Conservation (phyloP, 257 asterid genomes). For the Thymus mandschuricus region DNA sequence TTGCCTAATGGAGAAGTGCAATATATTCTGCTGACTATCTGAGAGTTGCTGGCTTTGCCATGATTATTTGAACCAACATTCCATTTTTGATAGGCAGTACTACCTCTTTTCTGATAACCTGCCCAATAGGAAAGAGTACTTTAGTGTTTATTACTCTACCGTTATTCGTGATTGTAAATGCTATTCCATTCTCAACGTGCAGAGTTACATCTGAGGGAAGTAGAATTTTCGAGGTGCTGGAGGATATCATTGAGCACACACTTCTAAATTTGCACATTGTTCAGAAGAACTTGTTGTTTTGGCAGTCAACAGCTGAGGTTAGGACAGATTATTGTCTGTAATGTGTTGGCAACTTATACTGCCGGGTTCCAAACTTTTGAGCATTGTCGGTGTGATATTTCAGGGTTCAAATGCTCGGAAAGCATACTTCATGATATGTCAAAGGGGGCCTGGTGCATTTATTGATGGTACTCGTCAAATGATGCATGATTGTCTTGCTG, state of each 20-base stretch:
- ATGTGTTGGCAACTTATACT: slow-evolving; percentile 25
- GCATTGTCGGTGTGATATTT: slow-evolving; percentile 32
- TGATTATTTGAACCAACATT: neutral
- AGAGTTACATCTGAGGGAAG: slow-evolving; percentile 59
- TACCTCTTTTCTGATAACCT: neutral
- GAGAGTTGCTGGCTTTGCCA: neutral
- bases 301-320: slow-evolving; percentile 94
- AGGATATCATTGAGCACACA: slow-evolving; percentile 71
- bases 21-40: neutral
- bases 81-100: neutral
- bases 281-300: slow-evolving; percentile 78
- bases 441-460: slow-evolving; percentile 89
- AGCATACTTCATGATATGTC: slow-evolving; percentile 92
- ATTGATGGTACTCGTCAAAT: slow-evolving; percentile 71
- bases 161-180: slow-evolving; percentile 21
- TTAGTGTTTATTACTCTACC: slow-evolving; percentile 9
- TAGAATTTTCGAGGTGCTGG: slow-evolving; percentile 61
- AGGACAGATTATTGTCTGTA: slow-evolving; percentile 34
- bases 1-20: neutral
- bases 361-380: neutral
- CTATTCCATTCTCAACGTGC: slow-evolving; percentile 39
- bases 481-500: slow-evolving; percentile 59
- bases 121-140: neutral
- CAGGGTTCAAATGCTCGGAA: slow-evolving; percentile 78
- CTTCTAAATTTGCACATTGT: slow-evolving; percentile 75